phyloP scores from a whole-genome alignment of 129 eudicot species.

The Escallonia herrerae region DNA sequence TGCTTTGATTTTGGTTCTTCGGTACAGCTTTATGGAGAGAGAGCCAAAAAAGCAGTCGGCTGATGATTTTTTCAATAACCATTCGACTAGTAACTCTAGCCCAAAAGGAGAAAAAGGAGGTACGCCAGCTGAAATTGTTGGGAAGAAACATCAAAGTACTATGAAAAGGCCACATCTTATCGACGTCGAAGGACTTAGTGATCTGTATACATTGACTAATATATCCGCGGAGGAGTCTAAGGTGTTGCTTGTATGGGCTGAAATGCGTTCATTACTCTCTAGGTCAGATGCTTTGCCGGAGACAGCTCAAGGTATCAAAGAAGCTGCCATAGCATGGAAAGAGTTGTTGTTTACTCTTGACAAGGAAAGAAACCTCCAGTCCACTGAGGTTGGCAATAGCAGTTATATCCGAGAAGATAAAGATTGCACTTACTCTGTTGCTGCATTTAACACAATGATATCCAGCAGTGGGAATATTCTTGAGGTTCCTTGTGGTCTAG shows the following conservation, averaged over 20 bases:
- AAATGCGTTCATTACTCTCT: constrained; percentile 58
- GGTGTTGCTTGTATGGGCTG: constrained; percentile 57
- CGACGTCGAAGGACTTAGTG: constrained; percentile 47
- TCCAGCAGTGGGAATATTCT: constrained; percentile 29
- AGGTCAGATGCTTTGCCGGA: constrained; percentile 87
- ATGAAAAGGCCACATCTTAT: constrained; percentile 38
- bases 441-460: constrained; percentile 24
- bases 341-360: constrained; percentile 37
- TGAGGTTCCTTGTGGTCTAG: constrained; percentile 83
- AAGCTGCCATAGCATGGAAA: constrained; percentile 67
- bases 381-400: background rate
- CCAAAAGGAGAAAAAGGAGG: constrained; percentile 3
- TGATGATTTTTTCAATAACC: constrained; percentile 64
- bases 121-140: constrained; percentile 7
- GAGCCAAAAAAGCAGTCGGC: constrained; percentile 67
- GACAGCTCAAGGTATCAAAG: constrained; percentile 74
- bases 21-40: constrained; percentile 50
- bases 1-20: constrained; percentile 51
- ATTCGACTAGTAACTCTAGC: constrained; percentile 12
- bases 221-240: constrained; percentile 40
- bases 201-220: constrained; percentile 47
- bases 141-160: constrained; percentile 8
- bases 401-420: constrained; percentile 12
- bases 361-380: constrained; percentile 27
- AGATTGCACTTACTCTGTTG: constrained; percentile 58